Percentiles rank a stretch among this genome's conserved stretches.
phyloP scores from a whole-genome alignment of 1,139 yeast species.

The Kurtzmaniella natalensis region DNA sequence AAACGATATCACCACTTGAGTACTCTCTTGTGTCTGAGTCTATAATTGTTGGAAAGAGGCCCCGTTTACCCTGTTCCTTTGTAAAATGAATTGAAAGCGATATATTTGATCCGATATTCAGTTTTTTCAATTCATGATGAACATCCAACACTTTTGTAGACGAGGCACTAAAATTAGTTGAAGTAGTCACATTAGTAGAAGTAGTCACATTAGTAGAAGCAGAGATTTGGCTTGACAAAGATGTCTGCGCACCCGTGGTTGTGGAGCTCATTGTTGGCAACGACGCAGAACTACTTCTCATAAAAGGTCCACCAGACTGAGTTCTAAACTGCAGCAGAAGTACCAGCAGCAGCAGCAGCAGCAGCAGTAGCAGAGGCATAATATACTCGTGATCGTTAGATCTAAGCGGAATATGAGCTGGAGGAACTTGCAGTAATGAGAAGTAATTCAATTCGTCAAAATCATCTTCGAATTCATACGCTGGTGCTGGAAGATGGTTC shows the following conservation, averaged over 20 bases:
- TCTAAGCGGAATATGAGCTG: neutral
- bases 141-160: constrained; percentile 2
- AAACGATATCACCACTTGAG: constrained; percentile 36
- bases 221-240: too few relatives aligned
- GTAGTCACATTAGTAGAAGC: neutral
- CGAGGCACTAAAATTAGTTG: neutral
- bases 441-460: neutral
- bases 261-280: neutral
- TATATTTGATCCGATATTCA: constrained; percentile 8
- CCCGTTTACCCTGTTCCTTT: constrained; percentile 26
- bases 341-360: too few relatives aligned
- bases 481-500: neutral
- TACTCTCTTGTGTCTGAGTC: constrained; percentile 33
- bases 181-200: neutral
- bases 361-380: too few relatives aligned
- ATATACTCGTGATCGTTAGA: neutral
- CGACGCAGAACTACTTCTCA: neutral
- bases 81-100: constrained; percentile 28
- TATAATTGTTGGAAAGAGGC: constrained; percentile 23
- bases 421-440: neutral
- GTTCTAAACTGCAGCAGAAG: too few relatives aligned
- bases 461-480: neutral
- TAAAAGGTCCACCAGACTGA: too few relatives aligned
- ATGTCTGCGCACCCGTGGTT: neutral
- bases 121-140: constrained; percentile 3